phyloP scores from a whole-genome alignment of 148 eudicot species.

The Polygonum maritimum region DNA sequence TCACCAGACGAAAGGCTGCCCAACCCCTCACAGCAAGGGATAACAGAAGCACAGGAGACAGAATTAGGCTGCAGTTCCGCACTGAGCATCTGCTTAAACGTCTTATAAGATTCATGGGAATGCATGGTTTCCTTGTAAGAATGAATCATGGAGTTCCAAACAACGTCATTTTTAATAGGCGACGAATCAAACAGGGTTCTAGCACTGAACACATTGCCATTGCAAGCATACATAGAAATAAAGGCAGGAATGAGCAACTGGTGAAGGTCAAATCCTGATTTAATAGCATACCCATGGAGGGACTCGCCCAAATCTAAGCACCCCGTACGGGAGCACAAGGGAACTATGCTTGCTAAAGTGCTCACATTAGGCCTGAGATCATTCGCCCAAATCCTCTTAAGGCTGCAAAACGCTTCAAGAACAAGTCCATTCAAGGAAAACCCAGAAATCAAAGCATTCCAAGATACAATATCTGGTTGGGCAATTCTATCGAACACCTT shows the following conservation, averaged over 20 bases:
- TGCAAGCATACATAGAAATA: constrained; percentile 42
- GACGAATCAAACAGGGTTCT: constrained; percentile 35
- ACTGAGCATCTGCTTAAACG: constrained; percentile 33
- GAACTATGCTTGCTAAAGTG: constrained; percentile 53
- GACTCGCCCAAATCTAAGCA: constrained; percentile 25
- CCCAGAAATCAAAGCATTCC: constrained; percentile 66
- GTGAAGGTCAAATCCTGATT: constrained; percentile 34
- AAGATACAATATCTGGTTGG: constrained; percentile 49
- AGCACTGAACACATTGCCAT: constrained; percentile 33
- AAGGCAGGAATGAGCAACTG: constrained; percentile 41
- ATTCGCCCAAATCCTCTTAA: constrained; percentile 19
- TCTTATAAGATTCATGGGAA: constrained; percentile 24
- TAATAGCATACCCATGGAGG: constrained; percentile 51
- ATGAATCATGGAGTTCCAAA: constrained; percentile 54
- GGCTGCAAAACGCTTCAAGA: constrained; percentile 32
- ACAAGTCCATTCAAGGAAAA: constrained; percentile 42
- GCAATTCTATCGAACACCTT: constrained; percentile 42
- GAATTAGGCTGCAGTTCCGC: constrained; percentile 30
- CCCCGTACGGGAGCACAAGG: constrained; percentile 41
- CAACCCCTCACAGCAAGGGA: constrained; percentile 43
- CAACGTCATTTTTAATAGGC: constrained; percentile 23
- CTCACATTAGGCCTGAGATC: constrained; percentile 43
- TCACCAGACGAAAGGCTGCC: constrained; percentile 27
- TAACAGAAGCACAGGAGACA: constrained; percentile 48
- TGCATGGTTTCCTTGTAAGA: constrained; percentile 36